Base-by-base conservation (phyloP, 176 grass and related monocot species). In the Stipa capillata region DNA sequence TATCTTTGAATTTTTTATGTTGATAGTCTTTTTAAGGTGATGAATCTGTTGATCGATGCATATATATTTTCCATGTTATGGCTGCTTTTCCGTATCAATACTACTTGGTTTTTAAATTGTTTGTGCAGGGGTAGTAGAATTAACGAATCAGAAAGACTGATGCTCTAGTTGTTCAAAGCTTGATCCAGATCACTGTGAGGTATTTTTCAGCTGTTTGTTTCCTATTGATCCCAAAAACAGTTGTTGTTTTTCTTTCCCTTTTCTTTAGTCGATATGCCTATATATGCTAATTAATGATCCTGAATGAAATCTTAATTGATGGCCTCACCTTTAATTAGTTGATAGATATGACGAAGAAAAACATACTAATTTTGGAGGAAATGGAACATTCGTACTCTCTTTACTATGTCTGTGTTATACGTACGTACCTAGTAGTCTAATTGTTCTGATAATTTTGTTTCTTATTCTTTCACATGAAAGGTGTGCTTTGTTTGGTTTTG, bases 21-120 rank as follows among this genome's bases (percentile, higher is more conserved):
- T n/a, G n/a, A n/a, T 78, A 23, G 34, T 65, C 11, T 28, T 59
- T 14, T 21, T 0, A 10, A 12, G 62, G 21, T 17, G 12, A 36
- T 82, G 52, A 21, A 14, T 69, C 5, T 21, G 14, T 7, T 16
- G 5, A 43, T 71, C 8, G 1, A 18, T 18, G 65, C 39, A 28
- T 43, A 42, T 2, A 82, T 66, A 34, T 82, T 45, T 66, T 83
- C 65, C 74, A 73, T 79, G 68, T 23, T 72, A 29, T 72, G 65
- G 1, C 54, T 3, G 13, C 2, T 8, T 41, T 9, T n/a, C n/a
- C n/a, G n/a, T n/a, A n/a, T n/a, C n/a, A n/a, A n/a, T n/a, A n/a
- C n/a, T n/a, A n/a, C n/a, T 60, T 36, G n/a, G 12, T 5, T 45
- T 69, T 76, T 1, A 17, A 62, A 29, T 73, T 84, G 33, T 45